Evolutionary conservation across 352 stramenopile genomes (phyloP).

Genomic region (Pythium periplocum): DNA sequence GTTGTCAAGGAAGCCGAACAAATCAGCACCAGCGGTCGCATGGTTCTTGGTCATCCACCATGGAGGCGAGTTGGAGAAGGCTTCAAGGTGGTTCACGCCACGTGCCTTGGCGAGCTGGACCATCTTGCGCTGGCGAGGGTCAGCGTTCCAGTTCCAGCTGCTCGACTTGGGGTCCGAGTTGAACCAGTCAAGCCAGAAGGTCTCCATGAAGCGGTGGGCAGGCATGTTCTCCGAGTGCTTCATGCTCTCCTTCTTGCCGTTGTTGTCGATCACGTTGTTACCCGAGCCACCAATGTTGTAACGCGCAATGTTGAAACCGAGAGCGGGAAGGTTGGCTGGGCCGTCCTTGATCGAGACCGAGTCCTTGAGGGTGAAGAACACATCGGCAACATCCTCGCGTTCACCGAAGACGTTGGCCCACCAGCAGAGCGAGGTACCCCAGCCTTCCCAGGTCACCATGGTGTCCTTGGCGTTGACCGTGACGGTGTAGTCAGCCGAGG

Average conservation of each 20-base stretch:
- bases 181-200: constrained; percentile 50
- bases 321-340: constrained; percentile 22
- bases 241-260: constrained; percentile 34
- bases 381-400: constrained; percentile 45
- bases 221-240: constrained; percentile 44
- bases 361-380: constrained; percentile 42
- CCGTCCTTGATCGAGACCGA: constrained; percentile 24
- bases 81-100: constrained; percentile 36
- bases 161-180: constrained; percentile 29
- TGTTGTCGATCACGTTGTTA: constrained; percentile 33
- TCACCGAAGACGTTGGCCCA: constrained; percentile 58
- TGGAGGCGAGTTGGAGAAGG: constrained; percentile 52
- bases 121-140: constrained; percentile 38
- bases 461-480: constrained; percentile 17
- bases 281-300: constrained; percentile 57
- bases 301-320: constrained; percentile 54
- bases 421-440: constrained; percentile 57
- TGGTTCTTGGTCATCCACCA: constrained; percentile 67
- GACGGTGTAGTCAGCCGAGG: constrained; percentile 22
- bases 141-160: constrained; percentile 46
- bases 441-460: constrained; percentile 40
- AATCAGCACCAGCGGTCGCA: constrained; percentile 34
- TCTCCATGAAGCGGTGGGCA: constrained; percentile 45
- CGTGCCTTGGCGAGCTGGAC: constrained; percentile 31
- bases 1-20: constrained; percentile 33